phyloP scores from a whole-genome alignment of 2,329 filamentous ascomycete genomes.

The Cladobotryum mycophilum region DNA sequence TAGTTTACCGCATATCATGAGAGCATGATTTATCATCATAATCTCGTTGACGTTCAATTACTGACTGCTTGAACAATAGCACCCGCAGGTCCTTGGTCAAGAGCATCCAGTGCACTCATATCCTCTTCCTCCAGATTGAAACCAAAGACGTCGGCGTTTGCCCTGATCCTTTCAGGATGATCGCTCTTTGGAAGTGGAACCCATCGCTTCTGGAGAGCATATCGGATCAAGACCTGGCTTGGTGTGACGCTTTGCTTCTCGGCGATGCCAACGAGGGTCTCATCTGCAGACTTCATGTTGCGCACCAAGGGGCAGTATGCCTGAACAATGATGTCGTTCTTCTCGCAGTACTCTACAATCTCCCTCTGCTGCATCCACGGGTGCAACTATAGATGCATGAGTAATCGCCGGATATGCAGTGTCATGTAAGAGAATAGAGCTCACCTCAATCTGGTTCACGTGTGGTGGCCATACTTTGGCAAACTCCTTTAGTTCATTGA shows the following conservation, averaged over 20 bases:
- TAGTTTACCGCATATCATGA: no score
- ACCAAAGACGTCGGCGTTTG: constrained; percentile 55
- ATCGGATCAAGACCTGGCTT: constrained; percentile 62
- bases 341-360: constrained; percentile 56
- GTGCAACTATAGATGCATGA: constrained; percentile 48
- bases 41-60: no score
- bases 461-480: constrained; percentile 64
- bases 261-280: constrained; percentile 49
- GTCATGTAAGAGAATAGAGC: constrained; percentile 15
- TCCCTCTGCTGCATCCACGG: constrained; percentile 57
- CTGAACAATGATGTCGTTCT: constrained; percentile 60
- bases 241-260: constrained; percentile 54
- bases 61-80: background rate
- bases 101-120: constrained; percentile 36
- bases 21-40: no score
- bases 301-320: constrained; percentile 34
- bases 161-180: constrained; percentile 49
- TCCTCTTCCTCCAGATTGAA: constrained; percentile 53
- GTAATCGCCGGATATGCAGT: background rate
- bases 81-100: background rate
- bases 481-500: constrained; percentile 61
- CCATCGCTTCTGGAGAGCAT: constrained; percentile 64
- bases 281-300: constrained; percentile 40
- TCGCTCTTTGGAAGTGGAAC: constrained; percentile 63
- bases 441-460: constrained; percentile 67